phyloP scores from a whole-genome alignment of 495 filamentous ascomycete species.

The Lophium mytilinum region DNA sequence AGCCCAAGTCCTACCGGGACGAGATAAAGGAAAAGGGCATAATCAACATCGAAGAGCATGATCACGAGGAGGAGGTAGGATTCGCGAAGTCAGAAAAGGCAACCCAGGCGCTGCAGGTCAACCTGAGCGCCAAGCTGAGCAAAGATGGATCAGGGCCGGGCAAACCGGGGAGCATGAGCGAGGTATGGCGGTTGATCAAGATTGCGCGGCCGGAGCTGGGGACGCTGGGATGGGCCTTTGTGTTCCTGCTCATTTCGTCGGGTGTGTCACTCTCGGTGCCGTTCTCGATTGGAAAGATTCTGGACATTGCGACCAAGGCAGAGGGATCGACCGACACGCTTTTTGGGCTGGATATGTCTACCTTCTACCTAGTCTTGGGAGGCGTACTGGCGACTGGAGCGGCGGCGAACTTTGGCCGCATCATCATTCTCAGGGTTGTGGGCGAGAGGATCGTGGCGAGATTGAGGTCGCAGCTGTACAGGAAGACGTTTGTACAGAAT shows the following conservation, averaged over 20 bases:
- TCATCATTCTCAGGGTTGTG: slow-evolving; percentile 88
- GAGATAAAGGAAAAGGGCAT: slow-evolving; percentile 24
- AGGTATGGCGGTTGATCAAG: slow-evolving; percentile 80
- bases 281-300: slow-evolving; percentile 89
- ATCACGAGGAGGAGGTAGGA: slow-evolving; percentile 47
- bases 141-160: slow-evolving; percentile 63
- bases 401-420: slow-evolving; percentile 84
- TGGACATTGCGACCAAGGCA: slow-evolving; percentile 72
- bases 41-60: slow-evolving; percentile 32
- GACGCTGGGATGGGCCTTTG: slow-evolving; percentile 70
- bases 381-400: slow-evolving; percentile 61
- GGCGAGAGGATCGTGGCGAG: slow-evolving; percentile 90
- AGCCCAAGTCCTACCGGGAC: slow-evolving; percentile 20
- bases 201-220: slow-evolving; percentile 79
- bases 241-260: slow-evolving; percentile 79
- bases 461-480: slow-evolving; percentile 80
- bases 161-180: slow-evolving; percentile 53
- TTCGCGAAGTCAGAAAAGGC: slow-evolving; percentile 71
- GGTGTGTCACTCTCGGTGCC: slow-evolving; percentile 89
- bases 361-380: slow-evolving; percentile 71
- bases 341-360: slow-evolving; percentile 63
- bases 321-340: slow-evolving; percentile 44
- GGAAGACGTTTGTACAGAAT: slow-evolving; percentile 84
- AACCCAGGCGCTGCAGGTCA: slow-evolving; percentile 77
- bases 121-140: slow-evolving; percentile 75